Percentiles rank a stretch among this genome's conserved stretches.
These are phyloP conservation scores for Aspergillus kassunensis DNA, from an alignment of 495 filamentous ascomycete genomes.

Conservation along the genomic window DNA sequence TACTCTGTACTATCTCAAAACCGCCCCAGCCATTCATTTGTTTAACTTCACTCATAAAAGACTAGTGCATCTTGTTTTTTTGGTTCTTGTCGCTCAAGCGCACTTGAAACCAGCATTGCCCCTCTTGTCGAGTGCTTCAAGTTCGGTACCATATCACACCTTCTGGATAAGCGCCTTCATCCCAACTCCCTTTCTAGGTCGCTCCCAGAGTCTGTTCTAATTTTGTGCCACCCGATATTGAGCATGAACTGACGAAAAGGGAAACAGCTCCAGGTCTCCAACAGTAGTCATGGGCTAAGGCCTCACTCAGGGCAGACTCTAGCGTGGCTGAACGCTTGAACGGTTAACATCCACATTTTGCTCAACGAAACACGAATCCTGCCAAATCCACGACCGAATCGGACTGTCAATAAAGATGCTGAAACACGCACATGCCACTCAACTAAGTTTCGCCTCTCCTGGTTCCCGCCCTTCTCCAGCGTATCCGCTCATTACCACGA, in stretches of 20 bases:
- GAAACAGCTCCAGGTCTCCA: neutral
- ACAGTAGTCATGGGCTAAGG: neutral
- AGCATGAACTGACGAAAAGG: neutral
- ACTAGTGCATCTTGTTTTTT: neutral
- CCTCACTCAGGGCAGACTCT: neutral
- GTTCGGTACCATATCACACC: conserved; percentile 22
- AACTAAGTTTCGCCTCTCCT: neutral
- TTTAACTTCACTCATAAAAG: neutral
- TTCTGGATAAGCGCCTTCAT: conserved; percentile 17
- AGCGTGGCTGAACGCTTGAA: neutral
- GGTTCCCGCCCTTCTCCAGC: conserved; percentile 1
- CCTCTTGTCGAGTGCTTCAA: neutral
- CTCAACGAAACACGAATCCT: neutral
- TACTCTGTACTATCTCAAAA: neutral
- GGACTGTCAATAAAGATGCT: neutral
- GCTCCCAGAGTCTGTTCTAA: neutral
- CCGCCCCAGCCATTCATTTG: neutral
- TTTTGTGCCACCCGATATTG: neutral
- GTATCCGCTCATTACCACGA: neutral
- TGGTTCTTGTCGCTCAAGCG: neutral
- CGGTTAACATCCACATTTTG: neutral
- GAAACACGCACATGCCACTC: conserved; percentile 1
- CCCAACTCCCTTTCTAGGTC: neutral
- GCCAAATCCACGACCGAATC: conserved; percentile 2
- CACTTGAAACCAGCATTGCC: neutral